Conservation (phyloP, 1,284 basidiomycete genomes). For the Mrakiaceae sp. region DNA sequence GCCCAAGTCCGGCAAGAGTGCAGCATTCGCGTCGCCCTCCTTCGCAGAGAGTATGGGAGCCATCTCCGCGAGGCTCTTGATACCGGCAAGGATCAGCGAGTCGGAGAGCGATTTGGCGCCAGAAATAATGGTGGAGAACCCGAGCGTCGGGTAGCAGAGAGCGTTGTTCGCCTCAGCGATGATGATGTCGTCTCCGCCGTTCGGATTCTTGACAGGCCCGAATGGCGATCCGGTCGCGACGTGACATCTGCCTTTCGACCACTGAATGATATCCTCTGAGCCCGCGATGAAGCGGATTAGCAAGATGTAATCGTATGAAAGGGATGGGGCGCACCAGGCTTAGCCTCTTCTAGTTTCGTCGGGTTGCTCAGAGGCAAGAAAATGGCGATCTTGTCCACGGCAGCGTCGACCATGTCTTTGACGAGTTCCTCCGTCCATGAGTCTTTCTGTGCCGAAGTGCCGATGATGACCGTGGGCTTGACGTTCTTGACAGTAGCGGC, state of each 20-base stretch:
- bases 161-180: slow-evolving; percentile 15
- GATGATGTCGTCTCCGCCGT: slow-evolving; percentile 38
- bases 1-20: not conserved
- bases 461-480: slow-evolving; percentile 51
- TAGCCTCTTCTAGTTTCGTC: slow-evolving; percentile 56
- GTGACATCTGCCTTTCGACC: slow-evolving; percentile 63
- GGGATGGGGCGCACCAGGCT: slow-evolving; percentile 28
- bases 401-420: slow-evolving; percentile 44
- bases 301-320: not conserved
- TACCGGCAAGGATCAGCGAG: not conserved
- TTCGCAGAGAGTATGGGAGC: not conserved
- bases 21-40: not conserved
- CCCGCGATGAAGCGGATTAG: slow-evolving; percentile 16
- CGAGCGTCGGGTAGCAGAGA: not conserved
- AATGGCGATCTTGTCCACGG: slow-evolving; percentile 37
- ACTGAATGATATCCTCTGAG: slow-evolving; percentile 51
- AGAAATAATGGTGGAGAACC: not conserved
- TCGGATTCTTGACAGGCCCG: slow-evolving; percentile 54
- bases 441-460: slow-evolving; percentile 13
- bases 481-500: slow-evolving; percentile 58
- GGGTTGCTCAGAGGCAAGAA: slow-evolving; percentile 73
- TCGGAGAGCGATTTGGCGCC: not conserved
- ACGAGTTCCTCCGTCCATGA: slow-evolving; percentile 51
- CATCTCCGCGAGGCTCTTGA: not conserved
- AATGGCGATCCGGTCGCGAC: slow-evolving; percentile 75